Base-by-base conservation (phyloP, 192 early-diverging fungal species). In the Helicostylum pulchrum region DNA sequence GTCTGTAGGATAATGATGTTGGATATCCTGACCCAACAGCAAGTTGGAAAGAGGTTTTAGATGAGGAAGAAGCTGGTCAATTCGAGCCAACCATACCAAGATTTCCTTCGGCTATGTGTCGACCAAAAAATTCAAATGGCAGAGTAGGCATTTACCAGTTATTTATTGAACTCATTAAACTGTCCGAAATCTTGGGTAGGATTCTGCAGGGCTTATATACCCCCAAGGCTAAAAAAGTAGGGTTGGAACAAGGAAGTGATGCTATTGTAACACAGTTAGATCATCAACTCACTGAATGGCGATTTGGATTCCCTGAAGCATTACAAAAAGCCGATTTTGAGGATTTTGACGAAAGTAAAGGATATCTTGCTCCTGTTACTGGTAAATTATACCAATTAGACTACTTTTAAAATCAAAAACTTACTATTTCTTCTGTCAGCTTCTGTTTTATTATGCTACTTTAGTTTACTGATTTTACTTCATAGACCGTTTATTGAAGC, bases 401-500 rank as follows among this genome's bases (percentile, higher is more conserved):
- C 4, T 17, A 47, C 12, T 4, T n/a, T n/a, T n/a, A n/a, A 6
- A 39, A 39, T 39, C 9, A 53, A 52, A 39, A 36, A 32, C 53
- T 70, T 10, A 52, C 5, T 1, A 10, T 53, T 14, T 46, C 3
- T 1, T 57, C 26, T 11, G 7, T 31, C 39, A 74, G 72, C 67
- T 20, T 62, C 67, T 12, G 59, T 69, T 42, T 48, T 64, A 12
- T 17, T 76, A 9, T 76, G 74, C 30, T 76, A 76, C 50, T 76
- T 64, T 52, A 64, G 64, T 34, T 53, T 71, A 21, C 43, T 76
- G 21, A 50, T 76, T 12, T 46, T 76, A 14, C 66, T 76, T 7
- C 74, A 76, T 68, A 59, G 74, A 42, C 74, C 74, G 12, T 76
- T 76, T 50, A 71, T 76, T 21, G 72, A 69, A 51, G 49, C 49